Evolutionary conservation across 495 filamentous ascomycete genomes (phyloP).

Genomic region (Daldinia caldariorum): DNA sequence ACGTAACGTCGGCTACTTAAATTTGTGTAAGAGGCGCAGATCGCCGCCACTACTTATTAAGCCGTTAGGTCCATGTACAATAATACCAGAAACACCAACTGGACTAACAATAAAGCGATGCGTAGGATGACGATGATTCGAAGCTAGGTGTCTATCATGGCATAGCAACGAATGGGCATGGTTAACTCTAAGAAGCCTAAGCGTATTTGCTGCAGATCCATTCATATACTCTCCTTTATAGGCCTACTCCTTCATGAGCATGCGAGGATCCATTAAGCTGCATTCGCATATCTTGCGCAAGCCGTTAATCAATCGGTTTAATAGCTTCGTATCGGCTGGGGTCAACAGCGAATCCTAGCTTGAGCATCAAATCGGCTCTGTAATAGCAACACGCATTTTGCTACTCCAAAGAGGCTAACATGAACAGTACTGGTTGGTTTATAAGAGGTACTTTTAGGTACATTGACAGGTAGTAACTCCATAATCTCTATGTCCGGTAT

Average conservation of each 20-base stretch:
- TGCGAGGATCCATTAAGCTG: slow-evolving; percentile 40
- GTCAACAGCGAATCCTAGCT: slow-evolving; percentile 29
- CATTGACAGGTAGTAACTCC: slow-evolving; percentile 4
- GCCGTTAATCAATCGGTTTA: slow-evolving; percentile 38
- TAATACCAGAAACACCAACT: not conserved
- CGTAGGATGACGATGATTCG: slow-evolving; percentile 20
- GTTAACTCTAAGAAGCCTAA: slow-evolving; percentile 8
- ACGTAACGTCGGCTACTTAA: slow-evolving; percentile 36
- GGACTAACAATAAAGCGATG: slow-evolving; percentile 26
- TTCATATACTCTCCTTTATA: slow-evolving; percentile 15
- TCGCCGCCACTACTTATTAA: slow-evolving; percentile 34
- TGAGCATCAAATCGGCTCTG: slow-evolving; percentile 4
- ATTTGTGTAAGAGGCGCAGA: slow-evolving; percentile 32
- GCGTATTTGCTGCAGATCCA: slow-evolving; percentile 31
- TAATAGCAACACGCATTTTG: slow-evolving; percentile 20
- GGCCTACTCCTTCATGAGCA: not conserved
- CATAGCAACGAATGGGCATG: slow-evolving; percentile 2
- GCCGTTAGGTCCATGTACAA: slow-evolving; percentile 8
- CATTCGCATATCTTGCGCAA: slow-evolving; percentile 39
- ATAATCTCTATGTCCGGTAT: not conserved
- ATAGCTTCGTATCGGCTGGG: slow-evolving; percentile 33
- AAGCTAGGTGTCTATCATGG: slow-evolving; percentile 29
- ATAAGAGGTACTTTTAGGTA: slow-evolving; percentile 22
- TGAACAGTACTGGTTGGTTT: slow-evolving; percentile 10
- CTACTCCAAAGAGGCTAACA: slow-evolving; percentile 33